These are phyloP conservation scores for Halteria grandinella DNA, from an alignment of 73 alveolate species.

Conservation along the genomic window DNA sequence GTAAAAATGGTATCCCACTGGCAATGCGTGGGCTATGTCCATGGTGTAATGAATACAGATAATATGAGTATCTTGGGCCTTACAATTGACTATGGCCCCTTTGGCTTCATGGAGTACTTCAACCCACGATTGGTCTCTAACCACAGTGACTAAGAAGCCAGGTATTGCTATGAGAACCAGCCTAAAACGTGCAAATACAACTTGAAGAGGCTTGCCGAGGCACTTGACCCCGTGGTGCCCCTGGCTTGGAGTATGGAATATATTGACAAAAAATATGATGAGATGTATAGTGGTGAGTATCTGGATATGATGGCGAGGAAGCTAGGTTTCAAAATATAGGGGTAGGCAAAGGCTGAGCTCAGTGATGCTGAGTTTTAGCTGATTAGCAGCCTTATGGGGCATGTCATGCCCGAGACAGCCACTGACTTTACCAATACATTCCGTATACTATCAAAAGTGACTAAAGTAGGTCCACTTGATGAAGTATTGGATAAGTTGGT, in stretches of 20 bases:
- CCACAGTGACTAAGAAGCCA: conserved; percentile 75
- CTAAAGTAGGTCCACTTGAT: conserved; percentile 24
- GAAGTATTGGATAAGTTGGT: conserved; percentile 37
- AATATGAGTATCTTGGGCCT: conserved; percentile 84
- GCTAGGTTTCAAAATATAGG: conserved; percentile 64
- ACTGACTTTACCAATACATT: conserved; percentile 75
- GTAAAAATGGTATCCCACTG: conserved; percentile 87
- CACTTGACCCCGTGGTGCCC: conserved; percentile 40
- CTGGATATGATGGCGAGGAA: conserved; percentile 60
- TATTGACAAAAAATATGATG: conserved; percentile 3
- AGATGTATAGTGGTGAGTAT: conserved; percentile 1
- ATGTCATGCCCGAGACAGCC: conserved; percentile 52
- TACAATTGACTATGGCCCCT: conserved; percentile 94
- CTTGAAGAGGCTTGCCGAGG: conserved; percentile 64
- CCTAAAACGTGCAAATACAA: conserved; percentile 82
- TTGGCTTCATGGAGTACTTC: conserved; percentile 85
- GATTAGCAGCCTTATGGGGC: no score
- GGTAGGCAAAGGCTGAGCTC: no score
- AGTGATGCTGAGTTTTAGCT: no score
- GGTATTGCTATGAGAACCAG: conserved; percentile 77
- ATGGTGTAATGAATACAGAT: conserved; percentile 93
- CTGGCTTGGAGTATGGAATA: conserved; percentile 29
- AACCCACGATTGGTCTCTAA: conserved; percentile 70
- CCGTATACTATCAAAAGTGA: conserved; percentile 32
- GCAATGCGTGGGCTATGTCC: conserved; percentile 88